Conservation (phyloP, 495 filamentous ascomycete genomes). For the Penicillium cosmopolitanum region DNA sequence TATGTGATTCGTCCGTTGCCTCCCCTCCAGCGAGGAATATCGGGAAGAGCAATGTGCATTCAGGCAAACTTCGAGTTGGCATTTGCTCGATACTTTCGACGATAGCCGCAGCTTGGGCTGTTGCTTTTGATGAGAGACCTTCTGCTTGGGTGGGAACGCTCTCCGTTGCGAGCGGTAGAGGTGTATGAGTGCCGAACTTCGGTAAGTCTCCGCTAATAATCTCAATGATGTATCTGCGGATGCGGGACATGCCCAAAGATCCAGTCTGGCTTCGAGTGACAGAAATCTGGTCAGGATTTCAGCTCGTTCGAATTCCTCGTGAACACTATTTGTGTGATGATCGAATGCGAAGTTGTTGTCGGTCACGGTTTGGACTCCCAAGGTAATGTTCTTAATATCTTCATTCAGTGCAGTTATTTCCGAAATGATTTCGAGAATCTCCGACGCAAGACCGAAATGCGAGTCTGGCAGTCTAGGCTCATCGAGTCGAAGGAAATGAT, state of each 20-base stretch:
- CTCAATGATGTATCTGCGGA: conserved; percentile 10
- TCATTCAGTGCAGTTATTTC: conserved; percentile 8
- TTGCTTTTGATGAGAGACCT: conserved; percentile 4
- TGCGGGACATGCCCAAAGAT: conserved; percentile 11
- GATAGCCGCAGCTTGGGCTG: conserved; percentile 8
- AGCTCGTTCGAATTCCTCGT: not conserved
- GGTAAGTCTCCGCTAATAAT: conserved; percentile 17
- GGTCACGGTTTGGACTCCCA: not conserved
- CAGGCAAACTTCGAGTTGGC: conserved; percentile 17
- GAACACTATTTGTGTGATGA: not conserved
- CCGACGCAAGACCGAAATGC: conserved; percentile 19
- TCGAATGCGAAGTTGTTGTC: not conserved
- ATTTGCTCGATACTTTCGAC: conserved; percentile 15
- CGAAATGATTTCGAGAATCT: conserved; percentile 15
- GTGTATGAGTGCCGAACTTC: conserved; percentile 16
- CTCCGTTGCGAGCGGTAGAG: conserved; percentile 15
- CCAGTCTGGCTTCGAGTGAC: conserved; percentile 2
- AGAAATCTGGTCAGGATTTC: not conserved
- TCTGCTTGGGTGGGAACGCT: not conserved
- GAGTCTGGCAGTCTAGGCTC: conserved; percentile 14
- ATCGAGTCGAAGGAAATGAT: conserved; percentile 14
- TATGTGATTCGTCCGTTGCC: conserved; percentile 14
- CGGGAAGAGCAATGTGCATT: conserved; percentile 22
- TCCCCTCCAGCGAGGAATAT: conserved; percentile 18
- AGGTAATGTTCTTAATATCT: not conserved